Percentiles rank a stretch among this genome's conserved stretches.
phyloP scores from a whole-genome alignment of 352 stramenopile genomes.

The Phytophthora pinifolia region DNA sequence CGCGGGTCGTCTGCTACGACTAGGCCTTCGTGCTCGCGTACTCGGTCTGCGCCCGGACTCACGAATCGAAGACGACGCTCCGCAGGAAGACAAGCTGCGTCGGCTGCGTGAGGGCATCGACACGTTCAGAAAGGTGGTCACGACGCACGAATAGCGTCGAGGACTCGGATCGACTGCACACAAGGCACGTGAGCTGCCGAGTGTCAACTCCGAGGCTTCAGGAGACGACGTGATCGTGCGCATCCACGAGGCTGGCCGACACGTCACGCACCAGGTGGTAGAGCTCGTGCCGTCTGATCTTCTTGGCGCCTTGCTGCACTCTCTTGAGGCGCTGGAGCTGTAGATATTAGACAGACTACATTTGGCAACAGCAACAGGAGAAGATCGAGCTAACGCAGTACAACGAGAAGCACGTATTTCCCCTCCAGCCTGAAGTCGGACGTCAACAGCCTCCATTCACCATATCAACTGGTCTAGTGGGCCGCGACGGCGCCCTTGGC shows the following conservation, averaged over 20 bases:
- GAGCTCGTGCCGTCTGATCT: slow-evolving; percentile 50
- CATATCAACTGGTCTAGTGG: slow-evolving; percentile 26
- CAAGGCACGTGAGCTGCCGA: too few relatives aligned
- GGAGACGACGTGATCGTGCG: slow-evolving; percentile 87
- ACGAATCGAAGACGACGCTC: slow-evolving; percentile 97
- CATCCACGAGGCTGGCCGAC: slow-evolving; percentile 73
- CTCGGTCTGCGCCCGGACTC: slow-evolving; percentile 95
- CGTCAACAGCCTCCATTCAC: slow-evolving; percentile 4
- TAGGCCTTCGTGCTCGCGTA: slow-evolving; percentile 99
- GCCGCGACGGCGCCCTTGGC: slow-evolving; percentile 57
- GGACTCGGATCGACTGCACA: slow-evolving; percentile 92
- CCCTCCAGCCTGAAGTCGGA: neutral
- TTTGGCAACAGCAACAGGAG: slow-evolving; percentile 11
- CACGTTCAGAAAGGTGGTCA: slow-evolving; percentile 91
- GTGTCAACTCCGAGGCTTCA: slow-evolving; percentile 28
- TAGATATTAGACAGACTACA: slow-evolving; percentile 32
- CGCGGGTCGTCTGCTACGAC: slow-evolving; percentile 91
- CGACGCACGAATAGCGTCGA: slow-evolving; percentile 90
- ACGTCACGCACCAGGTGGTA: slow-evolving; percentile 66
- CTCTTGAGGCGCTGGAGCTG: slow-evolving; percentile 35
- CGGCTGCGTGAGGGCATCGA: slow-evolving; percentile 97
- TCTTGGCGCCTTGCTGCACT: slow-evolving; percentile 57
- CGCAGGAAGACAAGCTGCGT: slow-evolving; percentile 92
- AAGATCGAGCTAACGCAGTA: neutral
- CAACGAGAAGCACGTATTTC: slow-evolving; percentile 25